A percentile compares a stretch with the other conserved stretches of the same genome.
Evolutionary conservation across 139 green algal species (phyloP).

Genomic region (Closterium sp.): DNA sequence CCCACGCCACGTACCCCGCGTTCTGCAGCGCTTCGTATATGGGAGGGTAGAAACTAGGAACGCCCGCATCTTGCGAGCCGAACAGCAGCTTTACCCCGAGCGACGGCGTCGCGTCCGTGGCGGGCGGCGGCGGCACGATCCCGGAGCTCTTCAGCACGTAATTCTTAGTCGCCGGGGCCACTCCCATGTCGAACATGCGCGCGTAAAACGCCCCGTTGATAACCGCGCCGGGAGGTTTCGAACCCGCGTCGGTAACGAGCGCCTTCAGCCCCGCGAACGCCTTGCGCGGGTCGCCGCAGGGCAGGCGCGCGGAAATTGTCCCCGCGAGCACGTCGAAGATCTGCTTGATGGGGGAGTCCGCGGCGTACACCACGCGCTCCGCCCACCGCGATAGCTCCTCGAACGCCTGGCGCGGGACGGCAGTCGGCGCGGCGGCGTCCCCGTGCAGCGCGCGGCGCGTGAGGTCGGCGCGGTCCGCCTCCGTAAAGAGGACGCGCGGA

Average conservation of each 20-base stretch:
- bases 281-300: constrained; percentile 9
- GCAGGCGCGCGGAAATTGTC: not conserved
- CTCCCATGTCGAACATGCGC: not conserved
- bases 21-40: not conserved
- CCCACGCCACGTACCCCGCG: not conserved
- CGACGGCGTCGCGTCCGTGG: not conserved
- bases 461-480: constrained; percentile 1
- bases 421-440: too few relatives aligned
- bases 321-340: too few relatives aligned
- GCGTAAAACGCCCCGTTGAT: not conserved
- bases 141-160: not conserved
- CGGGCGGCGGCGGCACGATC: not conserved
- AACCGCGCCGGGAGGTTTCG: too few relatives aligned
- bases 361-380: too few relatives aligned
- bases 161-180: not conserved
- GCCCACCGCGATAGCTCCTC: too few relatives aligned
- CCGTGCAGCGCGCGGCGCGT: not conserved
- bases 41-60: not conserved
- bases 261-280: not conserved
- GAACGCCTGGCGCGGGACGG: too few relatives aligned
- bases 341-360: too few relatives aligned
- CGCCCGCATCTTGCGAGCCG: not conserved
- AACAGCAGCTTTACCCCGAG: not conserved
- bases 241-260: too few relatives aligned
- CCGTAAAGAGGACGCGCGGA: not conserved